Evolutionary conservation across 176 grass and related monocot species (phyloP), one percentile per base, ranked within the genome.

Genomic region (Carex cristatella): DNA sequence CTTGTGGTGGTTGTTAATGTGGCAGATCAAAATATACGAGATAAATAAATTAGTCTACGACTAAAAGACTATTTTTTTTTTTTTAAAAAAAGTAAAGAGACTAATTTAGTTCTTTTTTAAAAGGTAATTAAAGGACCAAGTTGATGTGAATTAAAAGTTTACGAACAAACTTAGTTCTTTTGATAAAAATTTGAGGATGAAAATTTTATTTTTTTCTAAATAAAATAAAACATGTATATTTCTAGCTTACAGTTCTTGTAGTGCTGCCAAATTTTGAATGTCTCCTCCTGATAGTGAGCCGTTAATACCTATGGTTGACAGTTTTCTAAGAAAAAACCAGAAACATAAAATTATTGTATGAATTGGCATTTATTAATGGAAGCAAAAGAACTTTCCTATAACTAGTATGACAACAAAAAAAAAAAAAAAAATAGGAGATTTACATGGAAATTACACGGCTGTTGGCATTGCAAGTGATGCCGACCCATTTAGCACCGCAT

Each of bases 251-350:
- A 97, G 13, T 51, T 23, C 44, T 79, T 78, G 53, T 14, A 97
- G 11, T 78, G 84, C 94, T 0, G 80, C 28, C 61, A 97, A 59
- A 79, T 48, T 80, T 8, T 89, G 79, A 69, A 97, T 91, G 7
- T 97, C 94, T 69, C 94, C 94, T 7, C 94, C 94, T 10, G 92
- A 89, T 84, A 97, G 73, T 12, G 55, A 88, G 10, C 94, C 94
- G 10, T 73, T 80, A 64, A 97, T 8, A 88, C 90, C 87, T 0
- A 93, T 58, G 66, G 87, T 97, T 78, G 92, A 87, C 1, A 94
- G 86, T 84, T 61, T 72, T 91, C 91, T 94, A 85, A 28, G 85
- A 81, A 86, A 62, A 72, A 57, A 61, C 23, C 49, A 84, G 14
- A 70, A 84, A 42, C 53, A 77, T 44, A 15, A 78, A 8, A 75